Conservation (phyloP, 805 yeast species). For the Ogataea sp. region DNA sequence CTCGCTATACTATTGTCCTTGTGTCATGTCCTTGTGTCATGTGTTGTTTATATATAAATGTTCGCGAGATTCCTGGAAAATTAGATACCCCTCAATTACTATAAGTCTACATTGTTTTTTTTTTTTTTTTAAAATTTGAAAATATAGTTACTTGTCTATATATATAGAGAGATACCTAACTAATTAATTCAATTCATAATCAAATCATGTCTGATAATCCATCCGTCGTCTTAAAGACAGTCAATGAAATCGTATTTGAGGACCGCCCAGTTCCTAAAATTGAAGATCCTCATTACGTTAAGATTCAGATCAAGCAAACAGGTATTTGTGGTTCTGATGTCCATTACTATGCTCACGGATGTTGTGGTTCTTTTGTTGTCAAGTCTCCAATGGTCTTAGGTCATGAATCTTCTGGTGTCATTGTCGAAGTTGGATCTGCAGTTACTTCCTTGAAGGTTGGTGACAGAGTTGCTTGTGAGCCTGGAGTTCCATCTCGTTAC, state of each 20-base stretch:
- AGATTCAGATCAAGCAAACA: conserved; percentile 69
- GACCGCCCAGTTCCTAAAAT: conserved; percentile 60
- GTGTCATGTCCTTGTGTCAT: too few relatives aligned
- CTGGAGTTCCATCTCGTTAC: conserved; percentile 78
- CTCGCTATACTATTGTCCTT: too few relatives aligned
- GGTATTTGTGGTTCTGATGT: conserved; percentile 88
- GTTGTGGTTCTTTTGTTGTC: conserved; percentile 69
- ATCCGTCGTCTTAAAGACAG: conserved; percentile 57
- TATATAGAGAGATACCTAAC: too few relatives aligned
- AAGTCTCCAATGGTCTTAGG: conserved; percentile 80
- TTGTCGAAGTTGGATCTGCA: conserved; percentile 58
- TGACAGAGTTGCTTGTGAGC: conserved; percentile 84
- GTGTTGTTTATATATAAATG: too few relatives aligned
- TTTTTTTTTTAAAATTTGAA: too few relatives aligned
- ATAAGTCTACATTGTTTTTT: too few relatives aligned
- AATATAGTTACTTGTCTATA: too few relatives aligned
- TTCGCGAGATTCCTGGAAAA: too few relatives aligned
- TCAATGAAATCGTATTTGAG: conserved; percentile 58
- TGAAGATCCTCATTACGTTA: conserved; percentile 57
- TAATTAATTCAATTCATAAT: not conserved
- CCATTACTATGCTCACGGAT: conserved; percentile 75
- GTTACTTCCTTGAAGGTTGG: conserved; percentile 68
- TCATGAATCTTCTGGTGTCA: conserved; percentile 78
- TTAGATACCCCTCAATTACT: too few relatives aligned
- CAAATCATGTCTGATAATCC: conserved; percentile 21